These are phyloP conservation scores for Pythium aphanidermatum DNA, from an alignment of 352 stramenopile genomes.

Conservation along the genomic window DNA sequence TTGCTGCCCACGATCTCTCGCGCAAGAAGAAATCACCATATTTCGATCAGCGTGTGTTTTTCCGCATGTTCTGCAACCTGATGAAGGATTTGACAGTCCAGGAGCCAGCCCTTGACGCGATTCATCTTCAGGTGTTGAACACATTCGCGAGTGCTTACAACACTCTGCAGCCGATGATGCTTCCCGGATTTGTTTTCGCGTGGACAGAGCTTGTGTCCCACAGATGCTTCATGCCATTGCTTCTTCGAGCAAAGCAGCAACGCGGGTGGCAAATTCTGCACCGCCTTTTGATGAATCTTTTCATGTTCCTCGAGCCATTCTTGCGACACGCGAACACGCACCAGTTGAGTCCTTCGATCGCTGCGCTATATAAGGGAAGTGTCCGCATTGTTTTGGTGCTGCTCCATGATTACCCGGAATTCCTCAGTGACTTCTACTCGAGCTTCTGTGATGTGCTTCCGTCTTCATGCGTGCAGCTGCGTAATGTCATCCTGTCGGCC, in stretches of 20 bases:
- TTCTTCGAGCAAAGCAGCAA: constrained; percentile 91
- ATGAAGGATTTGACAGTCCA: constrained; percentile 96
- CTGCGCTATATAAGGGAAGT: constrained; percentile 97
- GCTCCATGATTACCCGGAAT: constrained; percentile 98
- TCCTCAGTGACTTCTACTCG: constrained; percentile 97
- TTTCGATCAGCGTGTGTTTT: constrained; percentile 99
- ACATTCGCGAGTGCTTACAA: constrained; percentile 97
- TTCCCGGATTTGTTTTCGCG: constrained; percentile 97
- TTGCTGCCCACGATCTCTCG: constrained; percentile 77
- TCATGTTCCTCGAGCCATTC: constrained; percentile 98
- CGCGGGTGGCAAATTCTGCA: constrained; percentile 97
- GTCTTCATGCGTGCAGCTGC: constrained; percentile 95
- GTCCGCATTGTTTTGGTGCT: constrained; percentile 97
- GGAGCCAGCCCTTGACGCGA: constrained; percentile 91
- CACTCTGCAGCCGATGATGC: constrained; percentile 92
- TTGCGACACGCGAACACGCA: constrained; percentile 84
- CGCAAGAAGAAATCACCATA: constrained; percentile 74
- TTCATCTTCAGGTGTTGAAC: constrained; percentile 93
- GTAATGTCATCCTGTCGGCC: constrained; percentile 97
- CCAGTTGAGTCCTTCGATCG: constrained; percentile 87
- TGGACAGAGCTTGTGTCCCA: constrained; percentile 99
- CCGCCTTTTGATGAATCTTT: constrained; percentile 95
- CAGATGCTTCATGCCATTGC: constrained; percentile 97
- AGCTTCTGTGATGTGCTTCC: constrained; percentile 98
- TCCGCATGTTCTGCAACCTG: constrained; percentile 97